Evolutionary conservation across 257 asterid genomes (phyloP).

Genomic region (Rhazya stricta): DNA sequence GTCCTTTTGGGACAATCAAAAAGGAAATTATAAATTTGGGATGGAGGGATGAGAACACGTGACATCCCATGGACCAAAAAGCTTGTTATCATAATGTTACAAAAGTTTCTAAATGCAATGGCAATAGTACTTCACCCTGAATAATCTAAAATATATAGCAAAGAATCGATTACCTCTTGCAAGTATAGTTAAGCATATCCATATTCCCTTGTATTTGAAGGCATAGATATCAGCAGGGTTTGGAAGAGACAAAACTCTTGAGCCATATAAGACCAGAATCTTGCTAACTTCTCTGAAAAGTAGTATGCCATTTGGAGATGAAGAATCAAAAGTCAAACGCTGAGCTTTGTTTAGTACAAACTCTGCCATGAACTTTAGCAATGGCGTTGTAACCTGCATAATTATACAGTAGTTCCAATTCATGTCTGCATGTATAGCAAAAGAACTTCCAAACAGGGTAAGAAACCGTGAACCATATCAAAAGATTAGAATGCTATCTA

Average conservation of each 20-base stretch:
- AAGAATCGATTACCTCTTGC: constrained; percentile 56
- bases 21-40: background rate
- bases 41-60: background rate
- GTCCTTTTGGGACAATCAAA: background rate
- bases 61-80: background rate
- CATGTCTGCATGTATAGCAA: background rate
- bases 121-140: constrained; percentile 1
- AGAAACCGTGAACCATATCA: background rate
- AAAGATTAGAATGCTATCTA: background rate
- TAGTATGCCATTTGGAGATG: constrained; percentile 97
- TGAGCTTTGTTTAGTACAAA: constrained; percentile 88
- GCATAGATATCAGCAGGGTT: constrained; percentile 76
- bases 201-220: constrained; percentile 92
- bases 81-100: background rate
- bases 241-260: constrained; percentile 75
- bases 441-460: background rate
- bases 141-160: constrained; percentile 13
- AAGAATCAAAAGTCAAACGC: constrained; percentile 88
- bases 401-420: background rate
- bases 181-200: constrained; percentile 84
- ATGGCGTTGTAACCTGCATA: constrained; percentile 87
- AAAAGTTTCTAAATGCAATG: background rate
- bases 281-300: constrained; percentile 98
- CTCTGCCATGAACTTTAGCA: constrained; percentile 92
- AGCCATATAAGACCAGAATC: constrained; percentile 83